Percentiles rank a stretch among this genome's conserved stretches.
These are phyloP conservation scores for Vickermania ingenoplastis DNA, from an alignment of 208 protist genomes.

Conservation along the genomic window DNA sequence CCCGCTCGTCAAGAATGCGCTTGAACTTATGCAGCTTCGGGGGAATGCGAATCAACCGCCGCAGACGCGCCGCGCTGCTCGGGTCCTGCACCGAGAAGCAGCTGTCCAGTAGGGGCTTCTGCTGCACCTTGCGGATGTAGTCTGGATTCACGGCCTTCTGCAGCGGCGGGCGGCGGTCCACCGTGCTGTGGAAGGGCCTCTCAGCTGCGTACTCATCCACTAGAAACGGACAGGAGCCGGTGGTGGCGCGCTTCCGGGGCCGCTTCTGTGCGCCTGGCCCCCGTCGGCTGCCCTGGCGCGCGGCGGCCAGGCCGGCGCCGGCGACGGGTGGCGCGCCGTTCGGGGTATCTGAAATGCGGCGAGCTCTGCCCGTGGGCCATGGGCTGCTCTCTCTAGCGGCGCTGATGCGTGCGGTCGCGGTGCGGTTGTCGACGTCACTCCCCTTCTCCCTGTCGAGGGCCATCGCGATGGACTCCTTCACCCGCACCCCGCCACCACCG, in stretches of 20 bases:
- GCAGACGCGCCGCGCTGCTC: not conserved
- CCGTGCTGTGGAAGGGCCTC: constrained; percentile 2
- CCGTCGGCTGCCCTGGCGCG: not conserved
- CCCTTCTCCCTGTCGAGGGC: not conserved
- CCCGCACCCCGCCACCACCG: too few species aligned
- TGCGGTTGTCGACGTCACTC: not conserved
- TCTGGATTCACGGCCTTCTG: constrained; percentile 1
- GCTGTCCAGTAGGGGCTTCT: not conserved
- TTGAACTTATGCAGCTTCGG: constrained; percentile 25
- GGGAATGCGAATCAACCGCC: constrained; percentile 9
- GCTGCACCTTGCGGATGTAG: not conserved
- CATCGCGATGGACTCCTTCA: not conserved
- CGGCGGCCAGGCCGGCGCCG: not conserved
- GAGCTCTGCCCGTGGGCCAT: not conserved
- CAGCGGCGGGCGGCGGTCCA: constrained; percentile 5
- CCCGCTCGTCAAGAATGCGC: constrained; percentile 29
- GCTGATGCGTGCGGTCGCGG: not conserved
- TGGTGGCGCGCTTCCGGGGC: not conserved
- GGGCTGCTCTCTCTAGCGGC: not conserved
- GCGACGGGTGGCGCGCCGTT: not conserved
- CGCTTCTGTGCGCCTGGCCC: too few species aligned
- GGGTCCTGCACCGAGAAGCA: not conserved
- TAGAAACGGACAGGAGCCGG: constrained; percentile 19
- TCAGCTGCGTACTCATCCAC: constrained; percentile 6
- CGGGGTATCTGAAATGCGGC: not conserved